A percentile compares a stretch with the other conserved stretches of the same genome.
Conservation (phyloP, 148 eudicot genomes). For the Spergularia marina region DNA sequence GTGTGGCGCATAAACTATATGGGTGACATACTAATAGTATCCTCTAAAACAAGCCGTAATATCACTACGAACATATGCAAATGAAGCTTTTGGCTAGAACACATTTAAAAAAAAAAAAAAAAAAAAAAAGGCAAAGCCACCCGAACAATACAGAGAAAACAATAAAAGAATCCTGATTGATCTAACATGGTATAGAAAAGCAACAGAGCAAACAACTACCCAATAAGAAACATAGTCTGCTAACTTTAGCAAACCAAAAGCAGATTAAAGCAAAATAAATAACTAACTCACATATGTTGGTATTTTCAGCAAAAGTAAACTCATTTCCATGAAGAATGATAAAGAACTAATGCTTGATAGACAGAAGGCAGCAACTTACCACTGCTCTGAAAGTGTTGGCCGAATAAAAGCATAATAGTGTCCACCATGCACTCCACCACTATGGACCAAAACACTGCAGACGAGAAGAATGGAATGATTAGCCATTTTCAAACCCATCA, state of each 20-base stretch:
- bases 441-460: slow-evolving; percentile 90
- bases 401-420: slow-evolving; percentile 91
- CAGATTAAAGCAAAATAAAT: not conserved
- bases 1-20: too few relatives aligned
- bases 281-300: not conserved
- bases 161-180: not conserved
- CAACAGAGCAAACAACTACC: not conserved
- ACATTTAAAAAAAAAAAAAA: too few relatives aligned
- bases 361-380: slow-evolving; percentile 45
- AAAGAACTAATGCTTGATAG: not conserved
- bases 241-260: not conserved
- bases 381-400: slow-evolving; percentile 83
- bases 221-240: not conserved
- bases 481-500: slow-evolving; percentile 8
- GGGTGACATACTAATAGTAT: too few relatives aligned
- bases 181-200: not conserved
- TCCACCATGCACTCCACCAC: slow-evolving; percentile 98
- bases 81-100: too few relatives aligned
- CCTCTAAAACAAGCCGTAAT: too few relatives aligned
- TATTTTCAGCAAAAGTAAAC: not conserved
- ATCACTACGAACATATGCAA: too few relatives aligned
- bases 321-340: not conserved
- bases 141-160: not conserved
- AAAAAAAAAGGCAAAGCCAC: not conserved
- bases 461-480: slow-evolving; percentile 7